Percentiles rank a stretch among this genome's conserved stretches.
These are phyloP conservation scores for Buddleja alternifolia DNA, from an alignment of 257 asterid species.

Conservation along the genomic window DNA sequence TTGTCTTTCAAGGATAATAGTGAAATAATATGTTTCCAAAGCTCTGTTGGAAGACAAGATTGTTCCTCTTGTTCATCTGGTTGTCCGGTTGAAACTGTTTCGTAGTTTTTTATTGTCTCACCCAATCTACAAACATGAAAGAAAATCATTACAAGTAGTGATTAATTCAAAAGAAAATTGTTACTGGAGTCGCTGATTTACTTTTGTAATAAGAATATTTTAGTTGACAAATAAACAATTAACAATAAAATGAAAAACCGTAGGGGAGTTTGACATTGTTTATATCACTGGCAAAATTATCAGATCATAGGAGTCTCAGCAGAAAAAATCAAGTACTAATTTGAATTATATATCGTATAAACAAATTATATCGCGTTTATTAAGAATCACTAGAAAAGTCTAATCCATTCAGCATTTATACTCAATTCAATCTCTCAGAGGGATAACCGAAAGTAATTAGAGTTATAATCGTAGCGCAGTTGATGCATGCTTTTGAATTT, in stretches of 20 bases:
- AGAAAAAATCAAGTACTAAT: conserved; percentile 6
- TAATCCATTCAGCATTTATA: not conserved
- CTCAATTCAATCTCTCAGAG: not conserved
- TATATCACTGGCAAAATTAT: not conserved
- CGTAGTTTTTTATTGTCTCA: conserved; percentile 34
- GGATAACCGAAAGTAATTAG: too few species aligned
- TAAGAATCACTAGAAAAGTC: not conserved
- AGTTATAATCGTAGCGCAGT: too few species aligned
- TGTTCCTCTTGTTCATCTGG: conserved; percentile 37
- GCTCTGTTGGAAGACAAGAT: conserved; percentile 61
- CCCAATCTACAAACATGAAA: conserved; percentile 52
- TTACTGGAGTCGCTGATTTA: not conserved
- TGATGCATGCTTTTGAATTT: too few species aligned
- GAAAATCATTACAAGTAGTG: not conserved
- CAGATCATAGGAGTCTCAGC: not conserved
- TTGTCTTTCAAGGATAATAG: conserved; percentile 66
- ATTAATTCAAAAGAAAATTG: too few species aligned
- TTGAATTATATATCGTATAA: not conserved
- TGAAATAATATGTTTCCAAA: conserved; percentile 60
- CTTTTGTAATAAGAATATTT: not conserved
- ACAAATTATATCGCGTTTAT: not conserved
- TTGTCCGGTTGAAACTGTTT: conserved; percentile 26
- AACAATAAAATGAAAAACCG: too few species aligned
- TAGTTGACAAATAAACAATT: not conserved
- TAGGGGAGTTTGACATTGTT: too few species aligned